A percentile compares a stretch with the other conserved stretches of the same genome.
phyloP scores from a whole-genome alignment of 2,329 filamentous ascomycete genomes.

The Fulvia fulva region DNA sequence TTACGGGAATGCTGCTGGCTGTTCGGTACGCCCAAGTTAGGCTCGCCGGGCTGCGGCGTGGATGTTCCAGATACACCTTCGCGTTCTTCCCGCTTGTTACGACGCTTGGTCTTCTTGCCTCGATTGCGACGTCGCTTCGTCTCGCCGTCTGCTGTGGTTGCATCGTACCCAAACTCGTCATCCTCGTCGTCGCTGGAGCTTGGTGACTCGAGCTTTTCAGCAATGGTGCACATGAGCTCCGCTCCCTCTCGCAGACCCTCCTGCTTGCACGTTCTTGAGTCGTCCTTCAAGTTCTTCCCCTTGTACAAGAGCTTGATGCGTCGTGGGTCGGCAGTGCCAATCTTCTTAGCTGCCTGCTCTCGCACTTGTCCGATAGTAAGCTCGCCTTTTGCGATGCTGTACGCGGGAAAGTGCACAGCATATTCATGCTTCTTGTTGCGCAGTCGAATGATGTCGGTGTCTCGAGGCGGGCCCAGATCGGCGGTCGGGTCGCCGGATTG shows the following conservation, averaged over 20 bases:
- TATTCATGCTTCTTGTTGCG: conserved; percentile 65
- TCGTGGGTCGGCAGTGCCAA: conserved; percentile 56
- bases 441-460: conserved; percentile 68
- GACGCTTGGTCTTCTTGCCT: conserved; percentile 42
- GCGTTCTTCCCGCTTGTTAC: conserved; percentile 39
- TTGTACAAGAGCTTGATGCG: conserved; percentile 70
- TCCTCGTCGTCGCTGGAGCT: conserved; percentile 40
- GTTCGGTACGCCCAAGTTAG: conserved; percentile 35
- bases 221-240: conserved; percentile 58
- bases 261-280: conserved; percentile 52
- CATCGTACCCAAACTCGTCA: conserved; percentile 37
- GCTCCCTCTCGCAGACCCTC: conserved; percentile 58
- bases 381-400: conserved; percentile 70
- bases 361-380: conserved; percentile 63
- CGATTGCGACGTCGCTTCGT: conserved; percentile 40
- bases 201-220: conserved; percentile 45
- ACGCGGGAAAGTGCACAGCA: conserved; percentile 68
- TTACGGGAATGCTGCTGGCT: conserved; percentile 35
- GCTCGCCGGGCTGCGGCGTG: conserved; percentile 32
- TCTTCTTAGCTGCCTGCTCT: conserved; percentile 62
- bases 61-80: conserved; percentile 26
- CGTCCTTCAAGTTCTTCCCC: conserved; percentile 65
- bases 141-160: conserved; percentile 25
- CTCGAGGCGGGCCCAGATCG: conserved; percentile 42
- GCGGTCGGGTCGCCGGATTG: conserved; percentile 44